Base-by-base conservation (phyloP, 2,329 filamentous ascomycete species). In the Amesomyces nigricolor region DNA sequence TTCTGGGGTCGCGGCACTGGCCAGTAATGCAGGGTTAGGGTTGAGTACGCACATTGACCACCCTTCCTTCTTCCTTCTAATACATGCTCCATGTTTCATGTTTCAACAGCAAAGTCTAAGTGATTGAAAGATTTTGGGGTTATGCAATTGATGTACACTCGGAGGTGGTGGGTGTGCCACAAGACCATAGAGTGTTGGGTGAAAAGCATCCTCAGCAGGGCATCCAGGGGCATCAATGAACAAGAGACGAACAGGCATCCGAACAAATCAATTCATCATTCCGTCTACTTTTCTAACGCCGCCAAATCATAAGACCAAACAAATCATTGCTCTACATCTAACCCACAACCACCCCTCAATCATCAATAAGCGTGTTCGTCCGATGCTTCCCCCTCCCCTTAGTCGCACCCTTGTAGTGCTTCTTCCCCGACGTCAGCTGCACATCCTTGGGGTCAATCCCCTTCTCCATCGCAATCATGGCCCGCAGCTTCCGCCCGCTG, bases 331-430 rank as follows among this genome's bases (percentile, higher is more conserved):
- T 35, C 32, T 10, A 35, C 6, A 9, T 35, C 7, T 35, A 22
- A 40, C 14, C 26, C 43, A 7, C 16, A 37, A 2, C 22, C 30
- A 13, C 32, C 46, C 2, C 16, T 54, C 46, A 61, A n/a, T 64
- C 59, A 38, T 71, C 67, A 54, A 71, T 70, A 49, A 70, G 69
- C 64, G 75, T 74, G 61, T 70, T 70, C 44, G 69, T 68, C 64
- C 74, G 77, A 67, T 79, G 81, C 68, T 82, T 86, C 57, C 68
- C 70, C 44, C 59, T 63, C 10, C 77, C 80, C 71, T 78, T 84
- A 60, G 82, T 80, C 40, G 84, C 83, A n/a, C 82, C 86, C 75
- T 95, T 95, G 72, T 90, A 94, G 73, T 99, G 94, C 76, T 96
- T 97, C 82, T 99, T 99, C 55, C 85, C 81, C 50, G 76, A 76